phyloP scores from a whole-genome alignment of 2,329 filamentous ascomycete genomes.

The Diaporthe destruens region DNA sequence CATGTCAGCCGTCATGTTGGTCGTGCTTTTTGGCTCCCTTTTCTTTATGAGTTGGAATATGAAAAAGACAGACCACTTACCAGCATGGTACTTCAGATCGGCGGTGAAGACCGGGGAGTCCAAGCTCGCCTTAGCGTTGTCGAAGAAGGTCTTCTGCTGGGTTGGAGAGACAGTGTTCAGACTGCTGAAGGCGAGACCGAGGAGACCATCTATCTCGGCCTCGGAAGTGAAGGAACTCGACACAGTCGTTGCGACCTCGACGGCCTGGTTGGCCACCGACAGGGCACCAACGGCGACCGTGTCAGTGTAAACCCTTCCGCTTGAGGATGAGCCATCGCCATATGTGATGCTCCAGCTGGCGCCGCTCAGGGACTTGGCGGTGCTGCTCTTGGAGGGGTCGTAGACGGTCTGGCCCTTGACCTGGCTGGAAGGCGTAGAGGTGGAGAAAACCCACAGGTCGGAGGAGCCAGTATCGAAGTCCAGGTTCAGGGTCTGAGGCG shows the following conservation, averaged over 20 bases:
- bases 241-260: constrained; percentile 58
- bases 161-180: constrained; percentile 59
- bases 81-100: constrained; percentile 49
- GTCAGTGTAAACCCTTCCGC: constrained; percentile 51
- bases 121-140: constrained; percentile 49
- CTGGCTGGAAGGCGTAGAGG: constrained; percentile 44
- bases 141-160: constrained; percentile 57
- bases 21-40: no score
- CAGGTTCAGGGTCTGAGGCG: constrained; percentile 57
- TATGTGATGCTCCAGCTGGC: constrained; percentile 50
- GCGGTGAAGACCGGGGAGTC: constrained; percentile 50
- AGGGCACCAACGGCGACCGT: constrained; percentile 52
- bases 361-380: constrained; percentile 47
- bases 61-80: constrained; percentile 40
- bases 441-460: constrained; percentile 56
- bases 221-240: constrained; percentile 55
- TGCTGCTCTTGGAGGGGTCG: constrained; percentile 47
- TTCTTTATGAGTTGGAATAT: not conserved
- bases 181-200: constrained; percentile 58
- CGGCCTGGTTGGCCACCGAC: constrained; percentile 55
- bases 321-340: constrained; percentile 50
- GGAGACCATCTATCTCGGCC: constrained; percentile 55
- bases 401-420: constrained; percentile 49
- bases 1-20: not conserved
- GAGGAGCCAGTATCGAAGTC: constrained; percentile 62